A percentile compares a stretch with the other conserved stretches of the same genome.
Conservation (phyloP, 179 eudicot genomes). For the Patellifolia procumbens region DNA sequence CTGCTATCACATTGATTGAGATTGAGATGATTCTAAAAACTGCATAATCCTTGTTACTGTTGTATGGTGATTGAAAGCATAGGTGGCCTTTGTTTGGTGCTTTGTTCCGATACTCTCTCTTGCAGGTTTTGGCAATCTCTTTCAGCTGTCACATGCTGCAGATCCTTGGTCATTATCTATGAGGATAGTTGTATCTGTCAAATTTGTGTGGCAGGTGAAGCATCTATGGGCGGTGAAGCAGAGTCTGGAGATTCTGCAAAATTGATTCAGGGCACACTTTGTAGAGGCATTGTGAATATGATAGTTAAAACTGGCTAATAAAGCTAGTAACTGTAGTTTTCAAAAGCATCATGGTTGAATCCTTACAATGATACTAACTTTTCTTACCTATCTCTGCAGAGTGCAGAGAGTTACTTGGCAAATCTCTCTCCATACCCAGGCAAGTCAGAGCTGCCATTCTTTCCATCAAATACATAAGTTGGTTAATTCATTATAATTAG, state of each 20-base stretch:
- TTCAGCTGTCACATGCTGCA: slow-evolving; percentile 80
- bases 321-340: background rate
- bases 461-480: slow-evolving; percentile 90
- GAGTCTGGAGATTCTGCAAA: slow-evolving; percentile 51
- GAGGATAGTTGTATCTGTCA: slow-evolving; percentile 69
- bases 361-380: background rate
- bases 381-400: slow-evolving; percentile 48
- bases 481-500: too few relatives aligned
- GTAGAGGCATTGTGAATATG: slow-evolving; percentile 65
- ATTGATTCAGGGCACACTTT: slow-evolving; percentile 69
- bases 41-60: background rate
- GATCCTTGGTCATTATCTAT: slow-evolving; percentile 75
- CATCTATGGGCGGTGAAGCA: slow-evolving; percentile 50
- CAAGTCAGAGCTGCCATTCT: slow-evolving; percentile 86
- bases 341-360: slow-evolving; percentile 3
- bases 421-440: slow-evolving; percentile 91
- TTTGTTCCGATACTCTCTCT: slow-evolving; percentile 21
- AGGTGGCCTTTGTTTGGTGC: slow-evolving; percentile 19
- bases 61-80: background rate
- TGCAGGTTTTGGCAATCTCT: slow-evolving; percentile 90
- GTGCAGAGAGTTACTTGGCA: slow-evolving; percentile 92
- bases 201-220: slow-evolving; percentile 68
- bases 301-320: background rate
- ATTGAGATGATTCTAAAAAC: background rate
- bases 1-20: slow-evolving; percentile 3